Percentiles rank a stretch among this genome's conserved stretches.
These are phyloP conservation scores for Dactylellina cionopaga DNA, from an alignment of 2,329 filamentous ascomycete species.

Conservation along the genomic window DNA sequence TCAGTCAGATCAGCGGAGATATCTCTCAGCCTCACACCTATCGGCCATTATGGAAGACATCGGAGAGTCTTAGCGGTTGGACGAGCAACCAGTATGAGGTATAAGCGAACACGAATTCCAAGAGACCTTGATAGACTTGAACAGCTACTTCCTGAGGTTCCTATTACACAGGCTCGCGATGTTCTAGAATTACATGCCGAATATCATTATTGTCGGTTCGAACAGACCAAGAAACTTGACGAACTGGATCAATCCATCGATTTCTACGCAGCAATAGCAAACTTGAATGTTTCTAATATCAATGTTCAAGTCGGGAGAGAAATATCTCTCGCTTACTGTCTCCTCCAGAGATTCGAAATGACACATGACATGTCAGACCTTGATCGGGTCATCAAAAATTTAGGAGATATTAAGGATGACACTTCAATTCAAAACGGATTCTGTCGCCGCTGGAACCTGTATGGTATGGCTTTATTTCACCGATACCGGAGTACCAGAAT, in stretches of 20 bases:
- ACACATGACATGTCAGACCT: background rate
- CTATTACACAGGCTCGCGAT: background rate
- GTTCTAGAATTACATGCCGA: background rate
- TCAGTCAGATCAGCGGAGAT: background rate
- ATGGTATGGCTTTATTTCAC: background rate
- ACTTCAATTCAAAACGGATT: background rate
- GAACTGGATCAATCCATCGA: background rate
- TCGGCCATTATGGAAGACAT: background rate
- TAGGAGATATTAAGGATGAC: background rate
- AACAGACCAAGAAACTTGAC: background rate
- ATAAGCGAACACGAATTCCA: background rate
- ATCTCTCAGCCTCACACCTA: background rate
- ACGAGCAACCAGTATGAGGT: background rate
- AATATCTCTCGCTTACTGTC: background rate
- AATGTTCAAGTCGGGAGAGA: background rate
- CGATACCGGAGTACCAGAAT: background rate
- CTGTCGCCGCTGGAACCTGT: background rate
- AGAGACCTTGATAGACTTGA: background rate
- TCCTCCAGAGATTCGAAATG: background rate
- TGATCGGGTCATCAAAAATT: background rate
- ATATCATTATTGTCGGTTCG: background rate
- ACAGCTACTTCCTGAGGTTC: background rate
- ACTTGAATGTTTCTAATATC: background rate
- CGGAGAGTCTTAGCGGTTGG: background rate
- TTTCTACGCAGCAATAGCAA: background rate